Evolutionary conservation across 1,139 yeast species (phyloP).

Genomic region (Taphrina wiesneri): DNA sequence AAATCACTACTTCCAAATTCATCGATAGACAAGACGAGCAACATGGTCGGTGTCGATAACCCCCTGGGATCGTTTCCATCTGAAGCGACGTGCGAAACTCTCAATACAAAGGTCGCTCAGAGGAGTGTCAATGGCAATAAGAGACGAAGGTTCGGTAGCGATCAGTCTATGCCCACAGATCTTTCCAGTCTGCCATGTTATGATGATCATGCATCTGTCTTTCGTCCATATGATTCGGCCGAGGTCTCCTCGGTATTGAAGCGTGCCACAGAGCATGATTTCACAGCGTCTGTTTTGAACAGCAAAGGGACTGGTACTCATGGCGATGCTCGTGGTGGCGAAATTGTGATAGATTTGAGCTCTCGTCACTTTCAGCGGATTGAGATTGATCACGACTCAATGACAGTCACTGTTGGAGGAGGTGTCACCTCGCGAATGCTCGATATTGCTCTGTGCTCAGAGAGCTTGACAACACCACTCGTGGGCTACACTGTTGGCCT

Average conservation of each 20-base stretch:
- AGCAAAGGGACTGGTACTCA: conserved; percentile 11
- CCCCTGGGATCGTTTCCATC: conserved; percentile 11
- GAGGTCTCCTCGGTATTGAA: background rate
- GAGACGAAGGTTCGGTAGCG: background rate
- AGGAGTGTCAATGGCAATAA: conserved; percentile 7
- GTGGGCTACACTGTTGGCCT: conserved; percentile 23
- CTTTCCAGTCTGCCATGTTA: background rate
- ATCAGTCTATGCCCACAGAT: background rate
- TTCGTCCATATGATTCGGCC: background rate
- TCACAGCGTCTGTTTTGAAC: conserved; percentile 14
- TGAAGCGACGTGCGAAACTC: conserved; percentile 5
- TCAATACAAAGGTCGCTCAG: conserved; percentile 14
- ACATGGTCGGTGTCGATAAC: background rate
- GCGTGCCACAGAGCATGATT: background rate
- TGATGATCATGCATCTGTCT: background rate
- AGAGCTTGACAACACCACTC: conserved; percentile 4
- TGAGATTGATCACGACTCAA: background rate
- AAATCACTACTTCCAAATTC: too few relatives aligned
- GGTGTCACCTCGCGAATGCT: conserved; percentile 17
- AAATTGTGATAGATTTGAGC: conserved; percentile 9
- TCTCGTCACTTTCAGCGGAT: background rate
- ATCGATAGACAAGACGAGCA: background rate
- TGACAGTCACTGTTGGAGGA: conserved; percentile 15
- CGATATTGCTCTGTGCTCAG: background rate
- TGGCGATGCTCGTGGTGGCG: conserved; percentile 13